phyloP scores from a whole-genome alignment of 495 filamentous ascomycete species.

The Darksidea phi region DNA sequence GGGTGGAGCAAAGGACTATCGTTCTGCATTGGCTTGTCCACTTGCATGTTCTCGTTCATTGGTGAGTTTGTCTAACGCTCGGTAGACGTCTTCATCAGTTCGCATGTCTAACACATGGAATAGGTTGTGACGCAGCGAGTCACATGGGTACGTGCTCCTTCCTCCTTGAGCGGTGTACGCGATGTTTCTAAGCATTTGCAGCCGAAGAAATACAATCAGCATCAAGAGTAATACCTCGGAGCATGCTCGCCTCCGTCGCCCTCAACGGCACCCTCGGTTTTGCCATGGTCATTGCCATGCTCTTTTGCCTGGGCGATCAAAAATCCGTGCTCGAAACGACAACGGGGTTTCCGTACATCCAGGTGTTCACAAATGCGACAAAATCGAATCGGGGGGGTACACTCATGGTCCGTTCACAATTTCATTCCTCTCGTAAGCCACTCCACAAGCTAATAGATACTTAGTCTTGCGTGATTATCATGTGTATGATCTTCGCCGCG shows the following conservation, averaged over 20 bases:
- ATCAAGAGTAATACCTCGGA: constrained; percentile 5
- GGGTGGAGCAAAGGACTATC: constrained; percentile 5
- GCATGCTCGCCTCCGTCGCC: constrained; percentile 8
- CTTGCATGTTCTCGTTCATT: constrained; percentile 2
- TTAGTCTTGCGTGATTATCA: constrained; percentile 10
- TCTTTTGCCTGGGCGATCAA: constrained; percentile 16
- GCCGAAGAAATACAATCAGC: constrained; percentile 29
- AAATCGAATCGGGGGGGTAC: constrained; percentile 1
- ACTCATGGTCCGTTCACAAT: too few relatives aligned
- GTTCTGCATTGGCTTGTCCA: constrained; percentile 8
- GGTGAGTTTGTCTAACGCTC: too few relatives aligned
- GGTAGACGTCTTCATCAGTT: too few relatives aligned
- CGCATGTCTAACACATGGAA: too few relatives aligned
- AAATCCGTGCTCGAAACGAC: constrained; percentile 6
- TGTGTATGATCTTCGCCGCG: neutral
- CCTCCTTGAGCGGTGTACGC: neutral
- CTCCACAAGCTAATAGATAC: neutral
- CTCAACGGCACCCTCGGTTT: constrained; percentile 14
- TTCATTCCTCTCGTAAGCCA: too few relatives aligned
- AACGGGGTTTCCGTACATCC: constrained; percentile 13
- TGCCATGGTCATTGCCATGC: constrained; percentile 14
- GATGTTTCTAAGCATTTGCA: neutral
- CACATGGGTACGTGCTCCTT: constrained; percentile 20
- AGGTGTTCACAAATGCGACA: constrained; percentile 3
- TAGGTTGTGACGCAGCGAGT: constrained; percentile 16